Percentiles rank a stretch among this genome's conserved stretches.
Conservation (phyloP, 192 early-diverging fungal species). For the Neocallimastix lanati region DNA sequence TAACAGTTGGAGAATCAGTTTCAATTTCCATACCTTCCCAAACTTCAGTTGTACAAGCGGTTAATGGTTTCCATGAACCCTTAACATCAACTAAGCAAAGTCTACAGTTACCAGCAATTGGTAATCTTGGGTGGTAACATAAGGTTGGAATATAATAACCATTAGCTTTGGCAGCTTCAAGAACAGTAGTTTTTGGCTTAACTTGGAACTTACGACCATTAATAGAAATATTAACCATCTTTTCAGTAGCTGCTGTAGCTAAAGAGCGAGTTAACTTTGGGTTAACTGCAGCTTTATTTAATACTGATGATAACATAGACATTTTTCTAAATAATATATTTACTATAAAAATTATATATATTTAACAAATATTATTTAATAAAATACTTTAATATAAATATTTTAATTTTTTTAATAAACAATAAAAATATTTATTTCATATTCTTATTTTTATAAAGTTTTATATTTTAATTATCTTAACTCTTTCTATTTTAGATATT, state of each 20-base stretch:
- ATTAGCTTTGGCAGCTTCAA: neutral
- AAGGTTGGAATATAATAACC: conserved; percentile 28
- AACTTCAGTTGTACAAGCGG: conserved; percentile 94
- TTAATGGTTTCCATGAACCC: conserved; percentile 84
- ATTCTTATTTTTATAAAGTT: no score
- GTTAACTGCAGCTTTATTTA: neutral
- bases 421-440: no score
- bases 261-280: neutral
- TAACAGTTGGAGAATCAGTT: conserved; percentile 81
- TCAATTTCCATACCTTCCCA: conserved; percentile 94
- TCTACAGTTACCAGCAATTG: conserved; percentile 96
- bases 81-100: conserved; percentile 99
- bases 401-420: no score
- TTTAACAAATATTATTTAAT: no score
- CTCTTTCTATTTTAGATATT: no score
- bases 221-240: neutral
- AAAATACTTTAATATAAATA: no score
- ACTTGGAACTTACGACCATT: neutral
- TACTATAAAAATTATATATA: no score
- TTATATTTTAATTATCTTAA: no score
- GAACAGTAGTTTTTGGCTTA: neutral
- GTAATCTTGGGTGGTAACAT: conserved; percentile 78
- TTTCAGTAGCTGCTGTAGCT: neutral
- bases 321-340: neutral
- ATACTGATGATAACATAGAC: neutral